Conservation (phyloP, 176 grass and related monocot species). For the Zizania latifolia region DNA sequence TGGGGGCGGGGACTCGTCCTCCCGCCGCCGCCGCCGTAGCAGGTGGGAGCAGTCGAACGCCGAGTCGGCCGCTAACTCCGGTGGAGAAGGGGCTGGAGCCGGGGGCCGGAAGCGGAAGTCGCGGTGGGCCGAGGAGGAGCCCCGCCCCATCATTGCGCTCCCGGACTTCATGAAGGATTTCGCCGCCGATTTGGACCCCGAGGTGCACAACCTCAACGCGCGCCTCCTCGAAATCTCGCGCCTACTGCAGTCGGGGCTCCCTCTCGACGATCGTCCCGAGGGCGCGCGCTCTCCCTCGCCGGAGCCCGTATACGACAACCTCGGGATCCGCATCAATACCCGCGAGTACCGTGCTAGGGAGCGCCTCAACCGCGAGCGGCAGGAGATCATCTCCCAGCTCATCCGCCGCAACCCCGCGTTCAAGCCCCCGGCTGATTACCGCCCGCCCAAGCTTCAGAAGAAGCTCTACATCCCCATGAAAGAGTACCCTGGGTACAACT, state of each 20-base stretch:
- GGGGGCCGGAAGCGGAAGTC: conserved; percentile 68
- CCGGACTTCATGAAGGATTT: conserved; percentile 99
- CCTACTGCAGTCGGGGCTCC: conserved; percentile 49
- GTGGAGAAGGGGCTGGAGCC: conserved; percentile 29
- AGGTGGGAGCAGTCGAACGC: conserved; percentile 72
- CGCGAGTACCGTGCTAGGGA: conserved; percentile 76
- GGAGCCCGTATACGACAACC: conserved; percentile 87
- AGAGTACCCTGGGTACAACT: conserved; percentile 91
- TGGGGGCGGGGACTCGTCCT: conserved; percentile 32
- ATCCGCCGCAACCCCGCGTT: conserved; percentile 92
- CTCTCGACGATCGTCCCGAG: conserved; percentile 76
- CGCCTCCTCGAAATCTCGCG: conserved; percentile 84
- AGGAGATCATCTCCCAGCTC: conserved; percentile 96
- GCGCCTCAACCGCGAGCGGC: conserved; percentile 72
- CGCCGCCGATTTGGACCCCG: conserved; percentile 78
- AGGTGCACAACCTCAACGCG: conserved; percentile 81
- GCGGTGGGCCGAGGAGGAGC: conserved; percentile 93
- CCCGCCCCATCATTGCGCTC: conserved; percentile 56
- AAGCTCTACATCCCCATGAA: conserved; percentile 99
- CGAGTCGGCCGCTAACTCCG: conserved; percentile 39
- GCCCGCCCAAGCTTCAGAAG: conserved; percentile 88
- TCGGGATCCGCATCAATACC: conserved; percentile 93
- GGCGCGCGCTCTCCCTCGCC: conserved; percentile 78
- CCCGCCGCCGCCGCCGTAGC: conserved; percentile 61
- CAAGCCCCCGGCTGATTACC: conserved; percentile 85